Evolutionary conservation across 1,284 basidiomycete species (phyloP).

Genomic region (Tylopilus sp.): DNA sequence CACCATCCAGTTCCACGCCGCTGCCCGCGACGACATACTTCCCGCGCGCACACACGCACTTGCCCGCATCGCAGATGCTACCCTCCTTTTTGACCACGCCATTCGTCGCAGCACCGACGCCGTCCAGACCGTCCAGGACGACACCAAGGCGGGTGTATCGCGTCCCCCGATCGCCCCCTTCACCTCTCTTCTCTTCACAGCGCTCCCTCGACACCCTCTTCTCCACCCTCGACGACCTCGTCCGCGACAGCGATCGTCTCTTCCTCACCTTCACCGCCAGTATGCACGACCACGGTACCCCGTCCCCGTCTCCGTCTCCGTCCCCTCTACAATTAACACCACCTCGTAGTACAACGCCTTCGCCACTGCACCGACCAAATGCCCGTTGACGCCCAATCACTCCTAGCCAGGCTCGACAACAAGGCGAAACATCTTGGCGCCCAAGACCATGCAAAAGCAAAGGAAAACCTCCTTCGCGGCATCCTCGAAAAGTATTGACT

Average conservation of each 20-base stretch:
- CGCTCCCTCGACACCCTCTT: slow-evolving; percentile 20
- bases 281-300: slow-evolving; percentile 23
- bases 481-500: slow-evolving; percentile 33
- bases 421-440: slow-evolving; percentile 32
- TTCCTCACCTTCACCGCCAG: slow-evolving; percentile 23
- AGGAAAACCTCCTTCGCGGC: slow-evolving; percentile 34
- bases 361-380: slow-evolving; percentile 15
- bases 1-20: slow-evolving; percentile 30
- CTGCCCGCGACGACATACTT: slow-evolving; percentile 21
- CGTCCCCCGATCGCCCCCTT: neutral
- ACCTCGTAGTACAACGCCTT: slow-evolving; percentile 22
- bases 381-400: slow-evolving; percentile 23
- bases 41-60: slow-evolving; percentile 17
- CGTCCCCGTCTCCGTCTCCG: neutral
- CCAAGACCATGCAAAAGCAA: slow-evolving; percentile 34
- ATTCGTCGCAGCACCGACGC: slow-evolving; percentile 18
- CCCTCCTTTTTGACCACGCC: slow-evolving; percentile 18
- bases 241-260: slow-evolving; percentile 21
- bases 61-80: slow-evolving; percentile 15
- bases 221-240: slow-evolving; percentile 18
- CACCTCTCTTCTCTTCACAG: slow-evolving; percentile 16
- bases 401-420: slow-evolving; percentile 26
- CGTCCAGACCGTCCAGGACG: slow-evolving; percentile 7
- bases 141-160: slow-evolving; percentile 26
- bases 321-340: slow-evolving; percentile 7